Percentiles rank a stretch among this genome's conserved stretches.
Evolutionary conservation across 2,329 filamentous ascomycete genomes (phyloP).

Genomic region (Sporothrix brunneoviolacea): DNA sequence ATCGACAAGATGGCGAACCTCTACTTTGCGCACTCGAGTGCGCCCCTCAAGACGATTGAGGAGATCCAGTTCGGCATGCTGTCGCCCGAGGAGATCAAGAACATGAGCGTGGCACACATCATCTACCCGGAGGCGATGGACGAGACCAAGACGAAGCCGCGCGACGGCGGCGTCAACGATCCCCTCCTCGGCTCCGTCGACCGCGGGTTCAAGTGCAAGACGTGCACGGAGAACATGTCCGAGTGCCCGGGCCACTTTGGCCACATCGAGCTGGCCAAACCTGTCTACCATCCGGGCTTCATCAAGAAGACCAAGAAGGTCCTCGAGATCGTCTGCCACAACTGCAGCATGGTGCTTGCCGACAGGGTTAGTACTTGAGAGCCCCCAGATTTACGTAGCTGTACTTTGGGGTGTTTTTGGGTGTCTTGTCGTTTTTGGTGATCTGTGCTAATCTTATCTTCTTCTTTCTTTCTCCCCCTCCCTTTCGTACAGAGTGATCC

Average conservation of each 20-base stretch:
- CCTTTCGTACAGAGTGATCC: slow-evolving; percentile 60
- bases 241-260: slow-evolving; percentile 98
- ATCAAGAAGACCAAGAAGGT: slow-evolving; percentile 99
- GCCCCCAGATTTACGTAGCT: neutral
- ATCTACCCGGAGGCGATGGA: slow-evolving; percentile 99
- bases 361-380: slow-evolving; percentile 82
- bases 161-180: slow-evolving; percentile 88
- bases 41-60: slow-evolving; percentile 93
- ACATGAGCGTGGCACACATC: slow-evolving; percentile 94
- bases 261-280: slow-evolving; percentile 94
- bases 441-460: slow-evolving; percentile 51
- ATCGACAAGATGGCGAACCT: slow-evolving; percentile 71
- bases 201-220: slow-evolving; percentile 89
- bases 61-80: slow-evolving; percentile 99
- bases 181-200: slow-evolving; percentile 95
- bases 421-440: slow-evolving; percentile 34
- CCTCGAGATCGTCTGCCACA: slow-evolving; percentile 97
- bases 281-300: slow-evolving; percentile 92
- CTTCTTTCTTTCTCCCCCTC: slow-evolving; percentile 19
- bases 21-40: slow-evolving; percentile 83
- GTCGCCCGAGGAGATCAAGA: slow-evolving; percentile 98
- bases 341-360: slow-evolving; percentile 94
- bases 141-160: slow-evolving; percentile 83
- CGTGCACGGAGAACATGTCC: slow-evolving; percentile 90
- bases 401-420: slow-evolving; percentile 30